phyloP scores from a whole-genome alignment of 495 filamentous ascomycete genomes.

The Penicillium lividum region DNA sequence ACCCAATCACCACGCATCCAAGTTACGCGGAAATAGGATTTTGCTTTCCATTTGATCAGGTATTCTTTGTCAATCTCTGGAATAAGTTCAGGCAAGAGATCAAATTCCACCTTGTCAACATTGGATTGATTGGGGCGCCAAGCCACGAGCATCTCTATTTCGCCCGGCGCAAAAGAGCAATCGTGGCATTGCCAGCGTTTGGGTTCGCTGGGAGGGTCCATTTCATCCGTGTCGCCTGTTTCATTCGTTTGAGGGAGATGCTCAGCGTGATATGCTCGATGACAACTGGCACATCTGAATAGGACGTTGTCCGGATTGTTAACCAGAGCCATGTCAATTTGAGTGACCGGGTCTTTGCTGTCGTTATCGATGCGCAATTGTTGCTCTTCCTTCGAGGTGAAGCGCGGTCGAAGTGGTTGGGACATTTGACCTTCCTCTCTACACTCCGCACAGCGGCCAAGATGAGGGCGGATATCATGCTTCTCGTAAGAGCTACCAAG shows the following conservation, averaged over 20 bases:
- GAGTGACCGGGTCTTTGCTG: conserved; percentile 72
- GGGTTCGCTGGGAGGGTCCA: conserved; percentile 59
- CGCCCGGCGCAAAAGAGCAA: conserved; percentile 59
- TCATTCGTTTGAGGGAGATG: conserved; percentile 57
- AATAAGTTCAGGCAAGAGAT: conserved; percentile 51
- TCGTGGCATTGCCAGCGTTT: conserved; percentile 73
- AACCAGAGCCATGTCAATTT: conserved; percentile 60
- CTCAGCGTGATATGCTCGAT: conserved; percentile 76
- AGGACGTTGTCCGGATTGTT: conserved; percentile 76
- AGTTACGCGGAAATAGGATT: conserved; percentile 73
- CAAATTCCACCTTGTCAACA: conserved; percentile 38
- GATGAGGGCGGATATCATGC: conserved; percentile 65
- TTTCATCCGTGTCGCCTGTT: conserved; percentile 33
- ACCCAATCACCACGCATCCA: conserved; percentile 94
- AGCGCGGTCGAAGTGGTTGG: conserved; percentile 64
- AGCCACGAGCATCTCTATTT: conserved; percentile 73
- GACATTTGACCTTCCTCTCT: conserved; percentile 61
- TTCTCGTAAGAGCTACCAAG: conserved; percentile 65
- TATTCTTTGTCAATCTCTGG: conserved; percentile 82
- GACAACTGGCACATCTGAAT: conserved; percentile 79
- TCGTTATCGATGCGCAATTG: conserved; percentile 72
- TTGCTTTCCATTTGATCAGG: conserved; percentile 79
- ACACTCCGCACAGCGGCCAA: conserved; percentile 71
- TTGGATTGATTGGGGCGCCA: conserved; percentile 71
- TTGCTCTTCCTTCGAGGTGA: conserved; percentile 78